Conservation (phyloP, 2,329 filamentous ascomycete genomes). For the Aspergillus brunneoviolaceus region DNA sequence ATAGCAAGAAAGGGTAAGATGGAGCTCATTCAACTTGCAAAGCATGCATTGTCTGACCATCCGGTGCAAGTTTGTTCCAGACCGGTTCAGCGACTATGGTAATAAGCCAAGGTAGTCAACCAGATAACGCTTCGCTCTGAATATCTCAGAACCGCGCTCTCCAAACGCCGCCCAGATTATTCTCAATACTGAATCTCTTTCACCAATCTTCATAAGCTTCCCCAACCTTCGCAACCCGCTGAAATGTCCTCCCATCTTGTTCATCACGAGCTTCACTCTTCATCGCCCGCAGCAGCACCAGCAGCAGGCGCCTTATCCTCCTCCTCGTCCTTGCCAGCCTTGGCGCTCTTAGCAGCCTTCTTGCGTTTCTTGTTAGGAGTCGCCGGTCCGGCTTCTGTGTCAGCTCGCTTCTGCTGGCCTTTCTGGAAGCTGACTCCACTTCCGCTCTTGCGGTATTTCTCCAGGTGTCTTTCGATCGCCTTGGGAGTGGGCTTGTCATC, state of each 20-base stretch:
- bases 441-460: not conserved
- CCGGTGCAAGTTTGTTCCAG: not conserved
- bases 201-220: not conserved
- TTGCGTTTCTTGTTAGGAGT: not conserved
- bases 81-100: not conserved
- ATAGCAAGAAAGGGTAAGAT: no score
- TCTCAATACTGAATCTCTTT: not conserved
- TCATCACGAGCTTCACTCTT: not conserved
- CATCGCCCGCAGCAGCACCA: not conserved
- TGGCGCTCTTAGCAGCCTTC: not conserved
- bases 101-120: not conserved
- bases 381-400: not conserved
- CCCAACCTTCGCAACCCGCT: not conserved
- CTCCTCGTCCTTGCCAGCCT: not conserved
- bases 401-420: not conserved
- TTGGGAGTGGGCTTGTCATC: conserved; percentile 1
- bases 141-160: not conserved
- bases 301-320: not conserved
- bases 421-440: not conserved
- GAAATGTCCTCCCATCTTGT: not conserved
- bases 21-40: no score
- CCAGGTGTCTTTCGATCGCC: not conserved
- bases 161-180: not conserved
- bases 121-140: not conserved
- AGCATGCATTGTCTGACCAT: no score